These are phyloP conservation scores for Salisapilia sapeloensis DNA, from an alignment of 352 stramenopile species.

Conservation along the genomic window DNA sequence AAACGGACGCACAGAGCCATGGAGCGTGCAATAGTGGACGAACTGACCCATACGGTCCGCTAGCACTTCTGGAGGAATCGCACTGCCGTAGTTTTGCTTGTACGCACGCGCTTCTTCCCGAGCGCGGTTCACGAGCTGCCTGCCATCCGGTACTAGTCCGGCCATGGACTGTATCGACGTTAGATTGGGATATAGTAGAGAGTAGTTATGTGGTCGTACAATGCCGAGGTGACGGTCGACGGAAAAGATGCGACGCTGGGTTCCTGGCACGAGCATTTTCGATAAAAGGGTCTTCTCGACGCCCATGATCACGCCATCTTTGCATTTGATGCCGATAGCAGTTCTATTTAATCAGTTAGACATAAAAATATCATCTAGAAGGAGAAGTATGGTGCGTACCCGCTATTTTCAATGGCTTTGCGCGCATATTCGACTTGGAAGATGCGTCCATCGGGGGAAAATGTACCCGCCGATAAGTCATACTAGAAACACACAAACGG, in stretches of 20 bases:
- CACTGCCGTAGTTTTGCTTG: slow-evolving; percentile 92
- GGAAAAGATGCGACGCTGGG: slow-evolving; percentile 72
- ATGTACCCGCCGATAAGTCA: slow-evolving; percentile 85
- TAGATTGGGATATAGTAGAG: background rate
- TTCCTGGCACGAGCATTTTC: slow-evolving; percentile 86
- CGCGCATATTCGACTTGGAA: slow-evolving; percentile 98
- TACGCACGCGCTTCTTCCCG: slow-evolving; percentile 90
- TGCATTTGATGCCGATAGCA: slow-evolving; percentile 95
- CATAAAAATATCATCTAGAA: background rate
- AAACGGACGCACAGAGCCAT: slow-evolving; percentile 95
- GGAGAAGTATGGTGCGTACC: slow-evolving; percentile 12
- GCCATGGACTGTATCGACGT: slow-evolving; percentile 64
- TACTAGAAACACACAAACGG: slow-evolving; percentile 29
- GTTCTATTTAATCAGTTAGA: slow-evolving; percentile 37
- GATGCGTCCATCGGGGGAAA: slow-evolving; percentile 95
- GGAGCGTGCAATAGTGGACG: slow-evolving; percentile 98
- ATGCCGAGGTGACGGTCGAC: slow-evolving; percentile 88
- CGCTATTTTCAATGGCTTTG: slow-evolving; percentile 96
- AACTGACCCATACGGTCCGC: slow-evolving; percentile 91
- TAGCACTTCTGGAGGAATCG: slow-evolving; percentile 87
- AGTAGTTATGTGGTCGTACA: slow-evolving; percentile 8
- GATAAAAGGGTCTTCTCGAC: slow-evolving; percentile 92
- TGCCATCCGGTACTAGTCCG: slow-evolving; percentile 90
- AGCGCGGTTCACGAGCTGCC: slow-evolving; percentile 91
- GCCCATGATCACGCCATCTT: slow-evolving; percentile 94